These are phyloP conservation scores for Peniophora sp. DNA, from an alignment of 1,284 basidiomycete genomes.

Conservation along the genomic window DNA sequence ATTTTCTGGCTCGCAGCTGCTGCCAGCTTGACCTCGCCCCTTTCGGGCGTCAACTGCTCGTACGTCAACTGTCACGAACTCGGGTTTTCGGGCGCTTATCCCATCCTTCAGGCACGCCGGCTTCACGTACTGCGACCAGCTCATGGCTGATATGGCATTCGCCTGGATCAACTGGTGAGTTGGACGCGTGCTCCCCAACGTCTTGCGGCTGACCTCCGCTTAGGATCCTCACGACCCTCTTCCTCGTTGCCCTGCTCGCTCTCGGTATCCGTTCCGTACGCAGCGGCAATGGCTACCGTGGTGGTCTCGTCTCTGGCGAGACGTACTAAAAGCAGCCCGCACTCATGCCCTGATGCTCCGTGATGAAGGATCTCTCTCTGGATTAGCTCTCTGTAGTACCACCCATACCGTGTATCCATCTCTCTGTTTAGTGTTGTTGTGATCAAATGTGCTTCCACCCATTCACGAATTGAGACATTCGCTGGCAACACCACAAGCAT, in stretches of 20 bases:
- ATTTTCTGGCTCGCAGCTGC: slow-evolving; percentile 29
- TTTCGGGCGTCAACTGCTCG: slow-evolving; percentile 66
- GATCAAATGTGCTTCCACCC: no score
- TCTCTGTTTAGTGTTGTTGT: no score
- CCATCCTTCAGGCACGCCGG: slow-evolving; percentile 21
- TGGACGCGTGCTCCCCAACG: neutral
- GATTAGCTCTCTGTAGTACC: no score
- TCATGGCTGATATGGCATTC: slow-evolving; percentile 43
- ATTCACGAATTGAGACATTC: no score
- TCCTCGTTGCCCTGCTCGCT: slow-evolving; percentile 42
- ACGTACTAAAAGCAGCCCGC: no score
- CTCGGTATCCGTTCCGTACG: slow-evolving; percentile 42
- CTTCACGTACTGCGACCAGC: slow-evolving; percentile 45
- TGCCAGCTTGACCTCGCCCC: slow-evolving; percentile 53
- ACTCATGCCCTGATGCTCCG: no score
- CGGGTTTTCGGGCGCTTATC: neutral
- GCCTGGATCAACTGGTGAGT: slow-evolving; percentile 56
- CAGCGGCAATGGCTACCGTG: slow-evolving; percentile 49
- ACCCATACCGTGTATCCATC: no score
- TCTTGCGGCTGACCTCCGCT: slow-evolving; percentile 1
- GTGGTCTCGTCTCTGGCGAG: slow-evolving; percentile 30
- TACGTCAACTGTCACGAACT: slow-evolving; percentile 21
- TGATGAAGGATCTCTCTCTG: no score
- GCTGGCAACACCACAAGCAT: no score
- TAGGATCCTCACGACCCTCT: slow-evolving; percentile 50